phyloP scores from a whole-genome alignment of 2,329 filamentous ascomycete genomes.

The Ascosphaera acerosa region DNA sequence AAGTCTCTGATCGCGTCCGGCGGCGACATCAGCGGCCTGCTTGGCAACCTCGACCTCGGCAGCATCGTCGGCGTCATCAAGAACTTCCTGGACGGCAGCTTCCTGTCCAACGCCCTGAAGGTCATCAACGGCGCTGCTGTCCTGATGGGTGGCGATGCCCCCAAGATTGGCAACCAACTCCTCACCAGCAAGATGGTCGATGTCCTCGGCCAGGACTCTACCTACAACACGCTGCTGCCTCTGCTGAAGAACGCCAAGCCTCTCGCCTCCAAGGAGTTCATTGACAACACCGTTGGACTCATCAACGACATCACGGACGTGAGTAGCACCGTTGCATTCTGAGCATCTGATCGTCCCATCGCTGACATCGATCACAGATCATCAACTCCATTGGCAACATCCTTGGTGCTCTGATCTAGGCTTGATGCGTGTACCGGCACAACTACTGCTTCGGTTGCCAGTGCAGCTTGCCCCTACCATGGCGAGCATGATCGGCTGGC shows the following conservation, averaged over 20 bases:
- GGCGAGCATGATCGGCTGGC: too few relatives aligned
- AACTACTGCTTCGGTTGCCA: too few relatives aligned
- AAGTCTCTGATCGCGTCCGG: conserved; percentile 14
- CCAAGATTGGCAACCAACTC: conserved; percentile 1
- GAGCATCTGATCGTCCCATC: too few relatives aligned
- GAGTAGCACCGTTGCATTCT: background rate
- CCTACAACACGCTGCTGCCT: conserved; percentile 1
- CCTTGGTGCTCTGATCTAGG: too few relatives aligned
- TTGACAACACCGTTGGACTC: background rate
- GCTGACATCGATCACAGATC: background rate
- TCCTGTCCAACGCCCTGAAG: background rate
- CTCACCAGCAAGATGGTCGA: background rate
- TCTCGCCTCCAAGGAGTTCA: conserved; percentile 1
- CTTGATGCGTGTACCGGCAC: too few relatives aligned
- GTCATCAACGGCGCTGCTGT: background rate
- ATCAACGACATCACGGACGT: background rate
- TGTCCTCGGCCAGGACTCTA: background rate
- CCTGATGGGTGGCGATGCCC: conserved; percentile 1
- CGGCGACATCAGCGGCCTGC: conserved; percentile 40
- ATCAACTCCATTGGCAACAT: conserved; percentile 1
- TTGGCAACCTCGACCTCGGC: conserved; percentile 35
- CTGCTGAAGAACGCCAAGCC: conserved; percentile 1
- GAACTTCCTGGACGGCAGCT: background rate
- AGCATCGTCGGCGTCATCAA: background rate
- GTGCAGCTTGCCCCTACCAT: too few relatives aligned